Percentiles rank a stretch among this genome's conserved stretches.
These are phyloP conservation scores for Dianthus caryophyllus DNA, from an alignment of 148 eudicot genomes.

Conservation along the genomic window DNA sequence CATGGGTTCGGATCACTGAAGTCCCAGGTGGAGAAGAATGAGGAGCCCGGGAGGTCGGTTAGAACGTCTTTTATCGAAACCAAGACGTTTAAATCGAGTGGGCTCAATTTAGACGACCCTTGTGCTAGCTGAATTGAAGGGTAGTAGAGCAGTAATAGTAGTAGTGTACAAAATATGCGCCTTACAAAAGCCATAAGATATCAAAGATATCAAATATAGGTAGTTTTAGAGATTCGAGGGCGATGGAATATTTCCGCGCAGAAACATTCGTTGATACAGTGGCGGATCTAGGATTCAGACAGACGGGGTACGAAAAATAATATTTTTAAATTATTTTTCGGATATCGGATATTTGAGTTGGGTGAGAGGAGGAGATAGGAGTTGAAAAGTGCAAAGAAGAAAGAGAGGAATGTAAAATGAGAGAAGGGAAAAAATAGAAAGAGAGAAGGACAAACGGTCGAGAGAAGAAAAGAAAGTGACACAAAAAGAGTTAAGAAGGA, in stretches of 20 bases:
- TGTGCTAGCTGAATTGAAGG: neutral
- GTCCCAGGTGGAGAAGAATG: conserved; percentile 66
- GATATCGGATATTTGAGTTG: neutral
- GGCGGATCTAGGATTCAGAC: conserved; percentile 6
- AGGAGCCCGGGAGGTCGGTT: conserved; percentile 30
- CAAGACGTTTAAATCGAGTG: conserved; percentile 35
- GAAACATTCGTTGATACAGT: neutral
- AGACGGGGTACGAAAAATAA: too few species aligned
- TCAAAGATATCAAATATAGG: neutral
- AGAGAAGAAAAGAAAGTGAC: conserved; percentile 22
- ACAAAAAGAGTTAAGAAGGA: conserved; percentile 1
- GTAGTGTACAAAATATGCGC: neutral
- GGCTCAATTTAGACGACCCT: conserved; percentile 14
- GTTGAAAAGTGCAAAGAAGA: neutral
- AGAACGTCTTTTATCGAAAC: conserved; percentile 34
- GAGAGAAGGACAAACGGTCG: conserved; percentile 26
- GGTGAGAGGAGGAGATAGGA: neutral
- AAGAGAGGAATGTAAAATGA: neutral
- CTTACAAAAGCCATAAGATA: conserved; percentile 10
- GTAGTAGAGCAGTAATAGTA: neutral
- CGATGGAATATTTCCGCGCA: neutral
- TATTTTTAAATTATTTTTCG: too few species aligned
- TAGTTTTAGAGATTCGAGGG: too few species aligned
- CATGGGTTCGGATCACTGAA: conserved; percentile 47
- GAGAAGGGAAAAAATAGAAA: neutral